Evolutionary conservation across 331 rosid species (phyloP), one percentile per base, ranked within the genome.

Genomic region (Quercus lobata): DNA sequence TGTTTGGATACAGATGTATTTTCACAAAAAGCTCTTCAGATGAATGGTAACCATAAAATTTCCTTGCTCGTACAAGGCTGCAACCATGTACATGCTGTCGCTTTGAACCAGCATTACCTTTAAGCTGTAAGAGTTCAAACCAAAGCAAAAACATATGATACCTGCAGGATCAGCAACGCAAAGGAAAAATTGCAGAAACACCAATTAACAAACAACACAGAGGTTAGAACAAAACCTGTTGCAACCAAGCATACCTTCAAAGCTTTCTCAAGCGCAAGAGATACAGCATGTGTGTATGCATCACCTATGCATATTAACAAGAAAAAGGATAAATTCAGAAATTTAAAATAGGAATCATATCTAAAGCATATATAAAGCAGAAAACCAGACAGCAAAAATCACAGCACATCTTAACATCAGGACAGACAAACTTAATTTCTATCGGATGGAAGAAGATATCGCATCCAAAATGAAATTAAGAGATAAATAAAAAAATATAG

Each of bases 71-170:
- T 15, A 95, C 97, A 81, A 95, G 88, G 80, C 92, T 91, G 88
- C 94, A 91, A 76, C 96, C 91, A 78, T 89, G 93, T 72, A 92
- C 93, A 78, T 95, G 91, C 54, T 91, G 97, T 65, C 90, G 87
- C 62, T 68, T 87, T 58, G 86, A 87, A 80, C 95, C 92, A 79
- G 86, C 85, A 78, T 35, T 35, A 3, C 94, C 91, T 86, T 95
- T 92, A 77, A 90, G 96, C 99, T 95, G 88, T 61, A 78, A 62
- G 72, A 73, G 72, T 75, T 75, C 58, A 76, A 53, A 66, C 29
- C 22, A 49, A 72, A 78, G 41, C 6, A 62, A 49, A 66, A 35
- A 46, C 19, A 70, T 25, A 56, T 8, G 68, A 35, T 77, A 55
- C 34, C n/a, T 84, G 35, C 52, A 77, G 76, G 63, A 75, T 69